Percentiles rank a stretch among this genome's conserved stretches.
Evolutionary conservation across 176 grass and related monocot species (phyloP).

Genomic region (Alopecurus myosuroides): DNA sequence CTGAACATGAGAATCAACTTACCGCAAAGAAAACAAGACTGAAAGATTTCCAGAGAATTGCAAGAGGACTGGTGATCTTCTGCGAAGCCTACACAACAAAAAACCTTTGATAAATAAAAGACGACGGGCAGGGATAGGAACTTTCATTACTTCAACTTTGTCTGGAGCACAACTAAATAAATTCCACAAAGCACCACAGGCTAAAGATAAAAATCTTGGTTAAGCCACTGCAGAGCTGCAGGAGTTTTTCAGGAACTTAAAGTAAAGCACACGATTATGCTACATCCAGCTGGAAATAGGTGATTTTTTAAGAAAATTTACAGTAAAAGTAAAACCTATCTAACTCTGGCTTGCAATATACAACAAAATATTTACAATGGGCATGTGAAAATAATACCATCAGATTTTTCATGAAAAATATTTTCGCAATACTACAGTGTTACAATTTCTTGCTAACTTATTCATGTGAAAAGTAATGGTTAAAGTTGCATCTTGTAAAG

Average conservation of each 20-base stretch:
- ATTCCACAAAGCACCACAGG: neutral
- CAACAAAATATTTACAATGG: neutral
- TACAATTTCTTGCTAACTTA: neutral
- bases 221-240: neutral
- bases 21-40: constrained; percentile 91
- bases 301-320: neutral
- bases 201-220: neutral
- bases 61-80: constrained; percentile 74
- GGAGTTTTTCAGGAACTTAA: neutral
- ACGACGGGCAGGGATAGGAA: neutral
- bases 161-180: neutral
- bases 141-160: neutral
- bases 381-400: neutral
- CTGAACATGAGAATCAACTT: constrained; percentile 22
- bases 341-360: neutral
- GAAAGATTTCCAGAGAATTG: constrained; percentile 91
- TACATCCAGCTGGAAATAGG: neutral
- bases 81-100: constrained; percentile 50
- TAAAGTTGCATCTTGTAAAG: neutral
- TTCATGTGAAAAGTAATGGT: neutral
- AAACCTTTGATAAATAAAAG: neutral
- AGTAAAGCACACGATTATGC: neutral
- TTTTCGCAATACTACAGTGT: neutral
- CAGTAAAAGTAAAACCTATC: neutral
- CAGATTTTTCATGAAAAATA: neutral